Evolutionary conservation across 805 yeast genomes (phyloP).

Genomic region (Starmerella kuoi): DNA sequence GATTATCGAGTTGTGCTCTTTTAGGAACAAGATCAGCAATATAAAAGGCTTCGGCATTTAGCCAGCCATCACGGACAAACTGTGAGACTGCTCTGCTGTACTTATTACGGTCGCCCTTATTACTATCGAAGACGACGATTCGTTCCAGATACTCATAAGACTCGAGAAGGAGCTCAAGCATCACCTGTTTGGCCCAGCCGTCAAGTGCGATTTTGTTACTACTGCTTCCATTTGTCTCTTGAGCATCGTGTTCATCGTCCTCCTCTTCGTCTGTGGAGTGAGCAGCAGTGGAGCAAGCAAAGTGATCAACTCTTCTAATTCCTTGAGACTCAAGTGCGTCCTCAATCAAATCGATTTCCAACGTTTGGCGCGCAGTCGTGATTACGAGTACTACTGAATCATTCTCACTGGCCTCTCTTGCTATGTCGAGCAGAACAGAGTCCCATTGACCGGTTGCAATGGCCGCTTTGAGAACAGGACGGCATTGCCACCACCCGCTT

Average conservation of each 20-base stretch:
- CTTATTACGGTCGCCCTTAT: conserved; percentile 9
- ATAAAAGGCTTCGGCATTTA: conserved; percentile 11
- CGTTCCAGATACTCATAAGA: conserved; percentile 12
- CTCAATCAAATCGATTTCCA: conserved; percentile 7
- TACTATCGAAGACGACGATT: conserved; percentile 16
- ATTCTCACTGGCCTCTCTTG: conserved; percentile 3
- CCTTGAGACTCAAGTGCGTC: conserved; percentile 13
- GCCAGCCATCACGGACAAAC: conserved; percentile 10
- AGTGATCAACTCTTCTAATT: conserved; percentile 11
- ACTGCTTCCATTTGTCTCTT: background rate
- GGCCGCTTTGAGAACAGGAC: conserved; percentile 16
- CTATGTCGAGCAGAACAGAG: conserved; percentile 13
- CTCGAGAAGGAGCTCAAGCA: conserved; percentile 18
- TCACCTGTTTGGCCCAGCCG: conserved; percentile 3
- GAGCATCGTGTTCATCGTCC: background rate
- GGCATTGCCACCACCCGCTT: conserved; percentile 13
- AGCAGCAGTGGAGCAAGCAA: conserved; percentile 13
- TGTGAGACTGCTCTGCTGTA: conserved; percentile 3
- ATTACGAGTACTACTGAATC: conserved; percentile 13
- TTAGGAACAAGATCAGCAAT: conserved; percentile 2
- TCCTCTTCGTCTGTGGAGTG: background rate
- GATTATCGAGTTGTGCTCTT: conserved; percentile 3
- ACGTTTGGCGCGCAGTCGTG: conserved; percentile 16
- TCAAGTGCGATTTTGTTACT: background rate
- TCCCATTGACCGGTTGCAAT: conserved; percentile 15